Percentiles rank a stretch among this genome's conserved stretches.
These are phyloP conservation scores for Fraxinus greggii DNA, from an alignment of 305 asterid species.

Conservation along the genomic window DNA sequence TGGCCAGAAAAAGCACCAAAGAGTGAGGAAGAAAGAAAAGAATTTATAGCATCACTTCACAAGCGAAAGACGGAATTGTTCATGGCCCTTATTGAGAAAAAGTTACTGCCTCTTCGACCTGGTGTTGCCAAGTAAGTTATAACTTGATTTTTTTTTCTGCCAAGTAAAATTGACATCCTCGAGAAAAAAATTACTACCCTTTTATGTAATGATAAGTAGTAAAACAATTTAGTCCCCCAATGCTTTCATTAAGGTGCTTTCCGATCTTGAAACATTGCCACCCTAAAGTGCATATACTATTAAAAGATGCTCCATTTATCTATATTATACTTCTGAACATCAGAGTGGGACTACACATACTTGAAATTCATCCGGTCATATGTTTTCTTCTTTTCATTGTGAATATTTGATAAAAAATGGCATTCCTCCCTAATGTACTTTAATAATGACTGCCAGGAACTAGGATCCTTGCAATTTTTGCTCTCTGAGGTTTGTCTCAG, in stretches of 20 bases:
- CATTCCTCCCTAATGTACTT: neutral
- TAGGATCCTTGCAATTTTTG: neutral
- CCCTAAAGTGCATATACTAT: neutral
- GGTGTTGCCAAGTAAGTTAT: slow-evolving; percentile 81
- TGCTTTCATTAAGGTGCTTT: neutral
- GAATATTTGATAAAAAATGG: neutral
- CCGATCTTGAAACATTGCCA: neutral
- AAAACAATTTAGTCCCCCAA: neutral
- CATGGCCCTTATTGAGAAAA: slow-evolving; percentile 88
- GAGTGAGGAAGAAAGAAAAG: slow-evolving; percentile 74
- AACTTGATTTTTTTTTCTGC: neutral
- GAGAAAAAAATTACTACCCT: neutral
- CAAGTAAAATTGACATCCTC: neutral
- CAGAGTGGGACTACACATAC: neutral
- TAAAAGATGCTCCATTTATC: neutral
- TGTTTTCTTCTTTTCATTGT: neutral
- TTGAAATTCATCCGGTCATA: neutral
- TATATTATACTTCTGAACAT: neutral
- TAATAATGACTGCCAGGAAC: neutral
- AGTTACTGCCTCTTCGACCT: slow-evolving; percentile 86
- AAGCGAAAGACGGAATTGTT: slow-evolving; percentile 82
- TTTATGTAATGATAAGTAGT: neutral
- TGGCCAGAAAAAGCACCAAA: slow-evolving; percentile 98
- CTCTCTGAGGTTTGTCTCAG: neutral
- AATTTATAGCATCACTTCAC: slow-evolving; percentile 86